These are phyloP conservation scores for Saprolegnia parasitica DNA, from an alignment of 352 stramenopile species.

Conservation along the genomic window DNA sequence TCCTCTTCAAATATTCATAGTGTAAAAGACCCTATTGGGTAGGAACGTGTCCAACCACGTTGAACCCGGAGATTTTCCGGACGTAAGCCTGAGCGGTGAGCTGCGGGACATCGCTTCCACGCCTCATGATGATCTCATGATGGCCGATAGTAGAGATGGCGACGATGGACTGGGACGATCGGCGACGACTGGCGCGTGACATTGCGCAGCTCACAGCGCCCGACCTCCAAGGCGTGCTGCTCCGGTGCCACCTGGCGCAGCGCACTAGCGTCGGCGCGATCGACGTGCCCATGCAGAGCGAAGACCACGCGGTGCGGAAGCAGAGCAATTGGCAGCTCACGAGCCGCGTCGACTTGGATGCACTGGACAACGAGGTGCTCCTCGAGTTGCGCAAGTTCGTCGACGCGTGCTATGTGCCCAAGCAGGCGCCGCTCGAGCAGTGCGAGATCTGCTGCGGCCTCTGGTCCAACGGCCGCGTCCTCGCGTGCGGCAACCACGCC, in stretches of 20 bases:
- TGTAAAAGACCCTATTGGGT: neutral
- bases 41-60: neutral
- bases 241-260: constrained; percentile 47
- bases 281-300: neutral
- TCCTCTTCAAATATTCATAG: neutral
- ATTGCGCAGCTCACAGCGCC: constrained; percentile 63
- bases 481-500: constrained; percentile 62
- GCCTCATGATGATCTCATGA: neutral
- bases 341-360: constrained; percentile 47
- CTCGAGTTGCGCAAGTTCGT: constrained; percentile 64
- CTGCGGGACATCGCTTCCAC: neutral
- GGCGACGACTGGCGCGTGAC: constrained; percentile 52
- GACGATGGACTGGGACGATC: constrained; percentile 62
- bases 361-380: constrained; percentile 47
- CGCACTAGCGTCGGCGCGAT: constrained; percentile 11
- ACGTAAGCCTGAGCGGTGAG: neutral
- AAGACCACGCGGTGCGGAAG: constrained; percentile 16
- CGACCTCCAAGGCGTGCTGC: constrained; percentile 57
- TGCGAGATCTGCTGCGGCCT: constrained; percentile 75
- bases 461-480: constrained; percentile 67
- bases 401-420: constrained; percentile 69
- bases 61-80: constrained; percentile 20
- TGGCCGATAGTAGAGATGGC: neutral
- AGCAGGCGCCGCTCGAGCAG: constrained; percentile 68
- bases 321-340: constrained; percentile 23